Percentiles rank a stretch among this genome's conserved stretches.
Evolutionary conservation across 2,329 filamentous ascomycete genomes (phyloP).

Genomic region (Endocalyx cinctus): DNA sequence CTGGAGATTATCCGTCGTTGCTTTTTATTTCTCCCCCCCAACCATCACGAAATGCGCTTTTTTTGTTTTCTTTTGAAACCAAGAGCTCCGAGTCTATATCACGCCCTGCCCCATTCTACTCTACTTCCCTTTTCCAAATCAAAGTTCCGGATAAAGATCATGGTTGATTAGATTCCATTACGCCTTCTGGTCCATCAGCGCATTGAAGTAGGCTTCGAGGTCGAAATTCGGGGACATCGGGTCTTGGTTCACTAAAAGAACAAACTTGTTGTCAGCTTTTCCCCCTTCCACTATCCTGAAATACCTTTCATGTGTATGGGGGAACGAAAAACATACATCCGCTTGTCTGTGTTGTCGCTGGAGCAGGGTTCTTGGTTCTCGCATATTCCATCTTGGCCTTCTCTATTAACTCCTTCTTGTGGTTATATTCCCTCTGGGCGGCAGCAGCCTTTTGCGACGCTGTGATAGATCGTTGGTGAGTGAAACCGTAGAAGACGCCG

Average conservation of each 20-base stretch:
- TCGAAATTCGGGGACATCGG: conserved; percentile 87
- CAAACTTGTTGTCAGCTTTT: too few species aligned
- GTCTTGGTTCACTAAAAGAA: conserved; percentile 62
- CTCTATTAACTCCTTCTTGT: conserved; percentile 87
- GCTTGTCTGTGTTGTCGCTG: conserved; percentile 27
- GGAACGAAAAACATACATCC: conserved; percentile 28
- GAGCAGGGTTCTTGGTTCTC: conserved; percentile 61
- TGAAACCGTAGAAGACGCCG: conserved; percentile 93
- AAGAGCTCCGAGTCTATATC: conserved; percentile 23
- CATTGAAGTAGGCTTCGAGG: conserved; percentile 76
- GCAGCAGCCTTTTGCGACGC: conserved; percentile 65
- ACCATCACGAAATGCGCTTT: too few species aligned
- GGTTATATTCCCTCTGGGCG: conserved; percentile 77
- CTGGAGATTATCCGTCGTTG: too few species aligned
- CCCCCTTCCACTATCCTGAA: too few species aligned
- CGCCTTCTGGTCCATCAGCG: conserved; percentile 51
- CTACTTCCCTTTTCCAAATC: conserved; percentile 12
- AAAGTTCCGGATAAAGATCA: too few species aligned
- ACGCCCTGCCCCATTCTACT: conserved; percentile 21
- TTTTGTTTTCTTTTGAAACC: too few species aligned
- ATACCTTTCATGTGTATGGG: too few species aligned
- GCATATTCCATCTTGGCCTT: conserved; percentile 88
- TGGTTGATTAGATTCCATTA: too few species aligned
- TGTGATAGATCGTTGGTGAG: conserved; percentile 81
- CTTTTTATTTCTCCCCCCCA: too few species aligned